Evolutionary conservation across 2,329 filamentous ascomycete species (phyloP).

Genomic region (Colletotrichum chlorophyti): DNA sequence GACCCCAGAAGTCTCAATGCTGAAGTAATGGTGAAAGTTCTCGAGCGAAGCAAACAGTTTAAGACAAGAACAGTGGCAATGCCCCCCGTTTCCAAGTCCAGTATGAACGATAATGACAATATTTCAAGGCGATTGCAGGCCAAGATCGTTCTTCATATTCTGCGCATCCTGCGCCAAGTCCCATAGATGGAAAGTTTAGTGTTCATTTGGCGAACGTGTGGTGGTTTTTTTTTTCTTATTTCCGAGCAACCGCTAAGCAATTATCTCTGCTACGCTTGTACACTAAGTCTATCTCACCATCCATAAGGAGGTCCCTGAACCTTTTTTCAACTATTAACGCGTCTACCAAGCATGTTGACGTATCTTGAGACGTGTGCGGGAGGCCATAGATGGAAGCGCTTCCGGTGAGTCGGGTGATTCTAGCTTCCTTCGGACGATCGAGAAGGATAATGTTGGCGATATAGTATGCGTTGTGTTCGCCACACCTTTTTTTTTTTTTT

Average conservation of each 20-base stretch:
- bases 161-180: no score
- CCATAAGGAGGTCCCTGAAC: not conserved
- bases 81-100: not conserved
- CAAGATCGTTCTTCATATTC: no score
- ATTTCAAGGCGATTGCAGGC: no score
- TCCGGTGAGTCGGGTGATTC: not conserved
- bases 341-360: not conserved
- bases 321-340: constrained; percentile 1
- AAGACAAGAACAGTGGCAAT: not conserved
- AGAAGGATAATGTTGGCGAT: not conserved
- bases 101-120: not conserved
- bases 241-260: not conserved
- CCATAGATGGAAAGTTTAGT: no score
- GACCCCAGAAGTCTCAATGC: not conserved
- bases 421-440: not conserved
- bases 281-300: not conserved
- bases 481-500: no score
- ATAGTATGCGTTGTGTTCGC: constrained; percentile 4
- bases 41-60: not conserved
- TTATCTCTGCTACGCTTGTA: not conserved
- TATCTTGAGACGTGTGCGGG: not conserved
- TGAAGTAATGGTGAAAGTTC: constrained; percentile 4
- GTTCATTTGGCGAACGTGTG: no score
- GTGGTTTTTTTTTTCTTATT: not conserved
- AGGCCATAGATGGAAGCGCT: not conserved